These are phyloP conservation scores for Parachaetomium inaequale DNA, from an alignment of 495 filamentous ascomycete species.

Conservation along the genomic window DNA sequence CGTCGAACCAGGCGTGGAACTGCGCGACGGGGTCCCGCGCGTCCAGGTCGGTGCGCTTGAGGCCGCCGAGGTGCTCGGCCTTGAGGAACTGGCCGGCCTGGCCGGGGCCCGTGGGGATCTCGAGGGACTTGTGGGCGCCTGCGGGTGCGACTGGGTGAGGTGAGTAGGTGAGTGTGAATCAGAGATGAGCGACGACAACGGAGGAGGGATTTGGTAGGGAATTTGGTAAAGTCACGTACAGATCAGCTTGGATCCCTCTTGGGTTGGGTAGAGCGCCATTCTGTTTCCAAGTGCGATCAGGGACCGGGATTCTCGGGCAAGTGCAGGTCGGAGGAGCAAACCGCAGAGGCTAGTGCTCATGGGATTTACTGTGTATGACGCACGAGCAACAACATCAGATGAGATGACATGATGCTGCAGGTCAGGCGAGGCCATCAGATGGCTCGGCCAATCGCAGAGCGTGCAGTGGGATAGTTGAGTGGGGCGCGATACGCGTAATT, in stretches of 20 bases:
- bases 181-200: conserved; percentile 8
- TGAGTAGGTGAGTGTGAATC: neutral
- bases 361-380: neutral
- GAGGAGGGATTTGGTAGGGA: conserved; percentile 41
- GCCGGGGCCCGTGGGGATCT: conserved; percentile 29
- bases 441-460: neutral
- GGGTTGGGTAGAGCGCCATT: conserved; percentile 50
- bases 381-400: neutral
- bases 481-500: too few relatives aligned
- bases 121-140: conserved; percentile 24
- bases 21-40: conserved; percentile 63
- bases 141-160: conserved; percentile 37
- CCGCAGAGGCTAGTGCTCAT: conserved; percentile 9
- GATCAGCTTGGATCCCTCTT: conserved; percentile 45
- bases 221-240: conserved; percentile 43
- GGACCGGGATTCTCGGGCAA: conserved; percentile 1
- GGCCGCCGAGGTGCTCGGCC: conserved; percentile 38
- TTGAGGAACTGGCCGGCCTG: conserved; percentile 63
- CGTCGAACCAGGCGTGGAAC: conserved; percentile 83
- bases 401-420: neutral
- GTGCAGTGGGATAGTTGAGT: too few relatives aligned
- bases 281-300: conserved; percentile 13
- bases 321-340: conserved; percentile 10
- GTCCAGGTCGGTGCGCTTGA: conserved; percentile 53
- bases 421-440: neutral